Evolutionary conservation across 1,139 yeast species (phyloP), one percentile per base, ranked within the genome.

Genomic region (Kodamaea arcana): DNA sequence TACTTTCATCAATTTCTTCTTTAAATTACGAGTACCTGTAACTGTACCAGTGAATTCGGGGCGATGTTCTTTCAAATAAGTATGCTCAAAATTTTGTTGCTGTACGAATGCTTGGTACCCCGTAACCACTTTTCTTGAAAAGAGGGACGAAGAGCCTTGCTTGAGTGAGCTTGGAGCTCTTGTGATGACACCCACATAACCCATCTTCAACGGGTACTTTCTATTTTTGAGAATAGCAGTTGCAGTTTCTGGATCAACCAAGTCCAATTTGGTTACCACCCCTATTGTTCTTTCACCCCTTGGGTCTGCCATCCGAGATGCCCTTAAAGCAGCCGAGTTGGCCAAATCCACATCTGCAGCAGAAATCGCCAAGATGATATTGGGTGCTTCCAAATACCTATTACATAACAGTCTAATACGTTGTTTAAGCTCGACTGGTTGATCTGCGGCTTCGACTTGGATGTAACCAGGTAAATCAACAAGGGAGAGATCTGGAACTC

Each of bases 291-390:
- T 75, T 54, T 86, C 94, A 30, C 98, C 97, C 35, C 80, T 70
- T 12, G 98, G 97, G 54, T 92, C 98, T 0, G 94, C 90, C n/a
- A 72, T 44, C 45, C 90, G 80, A n/a, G 95, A 85, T 0, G 97
- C 97, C 41, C 94, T 71, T 41, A 92, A 73, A 0, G 98, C 97
- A 2, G 97, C 79, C 24, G 97, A 87, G 56, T 92, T 92, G 1
- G 98, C 98, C 53, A 94, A 69, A 66, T 94, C 99, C 2, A 92
- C 98, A 61, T 94, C 97, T 0, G 98, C 98, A 1, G 98, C 92
- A 11, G 95, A 86, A 23, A 94, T 92, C 0, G 98, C 98, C 48
- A 94, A 68, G 29, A 94, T 94, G 36, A 94, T 86, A 53, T 94
- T 94, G 13, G 98, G 98, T 7, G 84, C 80, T 51, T 84, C 88